phyloP scores from a whole-genome alignment of 768 basidiomycete species.

The Phlegmacium glaucopus region DNA sequence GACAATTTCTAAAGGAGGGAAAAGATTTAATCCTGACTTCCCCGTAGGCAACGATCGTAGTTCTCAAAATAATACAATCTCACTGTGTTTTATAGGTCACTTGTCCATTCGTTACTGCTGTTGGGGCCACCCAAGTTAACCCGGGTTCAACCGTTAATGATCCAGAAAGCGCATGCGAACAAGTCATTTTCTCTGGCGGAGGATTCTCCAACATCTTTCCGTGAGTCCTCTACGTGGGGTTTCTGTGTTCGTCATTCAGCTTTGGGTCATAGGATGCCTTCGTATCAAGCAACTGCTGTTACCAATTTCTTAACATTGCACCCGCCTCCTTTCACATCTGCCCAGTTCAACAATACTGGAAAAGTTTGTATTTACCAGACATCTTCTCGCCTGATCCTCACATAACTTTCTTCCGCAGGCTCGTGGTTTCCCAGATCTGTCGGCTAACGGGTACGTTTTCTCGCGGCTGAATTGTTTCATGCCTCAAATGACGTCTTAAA shows the following conservation, averaged over 20 bases:
- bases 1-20: constrained; percentile 20
- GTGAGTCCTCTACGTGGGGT: constrained; percentile 15
- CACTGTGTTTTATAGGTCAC: constrained; percentile 23
- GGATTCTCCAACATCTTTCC: constrained; percentile 48
- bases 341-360: constrained; percentile 45
- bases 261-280: constrained; percentile 22
- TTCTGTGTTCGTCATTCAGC: not conserved
- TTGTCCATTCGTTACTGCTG: constrained; percentile 50
- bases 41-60: constrained; percentile 13
- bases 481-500: not conserved
- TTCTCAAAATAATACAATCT: not conserved
- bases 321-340: constrained; percentile 37
- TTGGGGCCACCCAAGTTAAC: constrained; percentile 49
- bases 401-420: constrained; percentile 22
- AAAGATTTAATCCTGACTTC: constrained; percentile 22
- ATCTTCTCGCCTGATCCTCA: not conserved
- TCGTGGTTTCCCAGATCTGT: constrained; percentile 49
- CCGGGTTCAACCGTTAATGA: constrained; percentile 41
- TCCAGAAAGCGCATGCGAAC: constrained; percentile 42
- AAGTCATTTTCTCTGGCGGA: constrained; percentile 46
- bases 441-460: constrained; percentile 41
- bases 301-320: constrained; percentile 33
- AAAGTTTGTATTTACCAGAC: constrained; percentile 16
- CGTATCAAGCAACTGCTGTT: constrained; percentile 43
- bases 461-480: not conserved